Conservation (phyloP, 345 rosid genomes). For the Populus deltoides region DNA sequence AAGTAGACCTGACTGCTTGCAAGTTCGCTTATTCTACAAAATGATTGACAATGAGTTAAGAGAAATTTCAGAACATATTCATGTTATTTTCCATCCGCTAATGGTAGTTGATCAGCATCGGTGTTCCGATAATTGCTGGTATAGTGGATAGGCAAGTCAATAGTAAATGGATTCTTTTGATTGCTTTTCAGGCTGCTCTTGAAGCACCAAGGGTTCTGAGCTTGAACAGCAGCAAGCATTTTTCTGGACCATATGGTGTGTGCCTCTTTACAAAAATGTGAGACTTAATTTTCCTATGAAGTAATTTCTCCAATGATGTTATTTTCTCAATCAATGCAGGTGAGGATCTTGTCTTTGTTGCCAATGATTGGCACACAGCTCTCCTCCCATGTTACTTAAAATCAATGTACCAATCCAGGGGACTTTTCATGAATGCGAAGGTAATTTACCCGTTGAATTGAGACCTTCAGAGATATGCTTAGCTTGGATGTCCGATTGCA, state of each 20-base stretch:
- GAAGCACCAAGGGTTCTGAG: slow-evolving; percentile 85
- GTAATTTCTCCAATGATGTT: background rate
- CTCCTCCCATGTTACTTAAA: slow-evolving; percentile 84
- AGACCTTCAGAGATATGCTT: background rate
- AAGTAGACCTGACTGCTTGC: background rate
- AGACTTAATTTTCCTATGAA: background rate
- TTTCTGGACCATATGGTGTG: slow-evolving; percentile 91
- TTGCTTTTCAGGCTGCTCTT: slow-evolving; percentile 71
- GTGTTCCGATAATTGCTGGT: background rate
- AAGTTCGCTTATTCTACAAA: background rate
- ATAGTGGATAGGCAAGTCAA: background rate
- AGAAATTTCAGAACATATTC: background rate
- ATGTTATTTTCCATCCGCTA: background rate
- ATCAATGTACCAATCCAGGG: slow-evolving; percentile 61
- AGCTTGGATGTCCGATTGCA: background rate
- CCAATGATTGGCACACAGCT: slow-evolving; percentile 97
- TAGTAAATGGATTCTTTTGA: background rate
- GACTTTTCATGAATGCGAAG: slow-evolving; percentile 73
- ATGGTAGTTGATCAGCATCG: background rate
- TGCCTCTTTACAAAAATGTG: slow-evolving; percentile 7
- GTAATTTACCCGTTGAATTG: slow-evolving; percentile 25
- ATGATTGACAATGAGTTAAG: background rate
- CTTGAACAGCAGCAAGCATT: slow-evolving; percentile 46
- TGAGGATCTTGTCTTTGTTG: slow-evolving; percentile 76
- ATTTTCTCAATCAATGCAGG: slow-evolving; percentile 39